Conservation (phyloP, 768 basidiomycete genomes). For the Suillus luteus region DNA sequence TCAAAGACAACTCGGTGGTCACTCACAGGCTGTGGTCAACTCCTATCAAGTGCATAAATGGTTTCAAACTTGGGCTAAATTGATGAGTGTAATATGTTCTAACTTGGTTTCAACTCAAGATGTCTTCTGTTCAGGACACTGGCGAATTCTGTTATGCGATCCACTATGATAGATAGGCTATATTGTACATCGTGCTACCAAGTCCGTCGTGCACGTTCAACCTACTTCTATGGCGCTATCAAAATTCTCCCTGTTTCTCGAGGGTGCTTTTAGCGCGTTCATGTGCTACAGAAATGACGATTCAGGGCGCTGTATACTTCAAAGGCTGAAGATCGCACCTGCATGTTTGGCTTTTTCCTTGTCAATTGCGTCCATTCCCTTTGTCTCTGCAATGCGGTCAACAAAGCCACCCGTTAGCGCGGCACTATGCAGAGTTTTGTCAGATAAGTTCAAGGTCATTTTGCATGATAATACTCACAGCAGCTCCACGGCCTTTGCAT, state of each 20-base stretch:
- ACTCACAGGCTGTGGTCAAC: no score
- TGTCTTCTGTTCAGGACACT: background rate
- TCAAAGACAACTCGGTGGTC: no score
- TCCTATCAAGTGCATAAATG: background rate
- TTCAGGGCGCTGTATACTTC: background rate
- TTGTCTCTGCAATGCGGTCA: constrained; percentile 28
- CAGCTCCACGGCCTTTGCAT: constrained; percentile 25
- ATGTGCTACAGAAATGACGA: constrained; percentile 19
- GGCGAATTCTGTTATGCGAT: background rate
- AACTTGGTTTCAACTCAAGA: background rate
- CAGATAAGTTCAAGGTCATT: background rate
- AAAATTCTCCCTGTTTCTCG: constrained; percentile 20
- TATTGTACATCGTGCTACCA: background rate
- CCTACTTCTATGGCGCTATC: constrained; percentile 8
- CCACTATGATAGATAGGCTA: background rate
- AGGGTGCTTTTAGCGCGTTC: constrained; percentile 16
- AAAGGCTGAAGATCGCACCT: constrained; percentile 19
- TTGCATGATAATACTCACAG: constrained; percentile 21
- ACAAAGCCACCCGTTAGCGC: constrained; percentile 28
- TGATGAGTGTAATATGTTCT: background rate
- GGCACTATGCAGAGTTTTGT: constrained; percentile 19
- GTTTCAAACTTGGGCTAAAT: background rate
- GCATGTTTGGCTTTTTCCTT: constrained; percentile 23
- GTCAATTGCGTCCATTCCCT: constrained; percentile 25
- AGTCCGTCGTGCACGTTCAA: background rate